A percentile compares a stretch with the other conserved stretches of the same genome.
phyloP scores from a whole-genome alignment of 805 yeast species.

The Saturnispora saitoi region DNA sequence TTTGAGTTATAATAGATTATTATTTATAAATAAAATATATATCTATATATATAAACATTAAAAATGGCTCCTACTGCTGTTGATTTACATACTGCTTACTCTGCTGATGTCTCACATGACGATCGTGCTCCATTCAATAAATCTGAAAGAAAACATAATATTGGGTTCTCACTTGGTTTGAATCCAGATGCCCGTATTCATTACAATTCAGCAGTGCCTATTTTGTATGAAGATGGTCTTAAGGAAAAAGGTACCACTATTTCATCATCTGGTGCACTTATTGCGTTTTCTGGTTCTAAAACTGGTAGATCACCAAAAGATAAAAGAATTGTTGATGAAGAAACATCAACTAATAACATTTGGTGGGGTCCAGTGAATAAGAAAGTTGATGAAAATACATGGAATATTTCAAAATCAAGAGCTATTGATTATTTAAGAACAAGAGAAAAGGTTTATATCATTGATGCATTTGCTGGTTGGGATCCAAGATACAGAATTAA shows the following conservation, averaged over 20 bases:
- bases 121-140: slow-evolving; percentile 19
- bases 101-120: slow-evolving; percentile 19
- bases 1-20: too few relatives aligned
- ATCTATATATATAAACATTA: background rate
- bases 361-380: slow-evolving; percentile 99
- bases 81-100: slow-evolving; percentile 28
- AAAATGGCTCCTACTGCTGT: slow-evolving; percentile 35
- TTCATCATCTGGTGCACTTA: slow-evolving; percentile 86
- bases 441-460: slow-evolving; percentile 85
- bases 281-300: slow-evolving; percentile 91
- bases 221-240: slow-evolving; percentile 89
- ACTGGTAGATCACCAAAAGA: slow-evolving; percentile 99
- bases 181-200: slow-evolving; percentile 59
- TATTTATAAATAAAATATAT: background rate
- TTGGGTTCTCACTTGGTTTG: slow-evolving; percentile 35
- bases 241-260: slow-evolving; percentile 86
- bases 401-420: slow-evolving; percentile 93
- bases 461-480: slow-evolving; percentile 98
- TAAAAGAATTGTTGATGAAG: slow-evolving; percentile 95
- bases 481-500: slow-evolving; percentile 95
- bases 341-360: slow-evolving; percentile 67
- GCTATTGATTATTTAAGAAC: slow-evolving; percentile 96
- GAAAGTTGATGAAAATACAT: slow-evolving; percentile 86
- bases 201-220: slow-evolving; percentile 90
- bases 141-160: slow-evolving; percentile 23